phyloP scores from a whole-genome alignment of 75 land plant genomes.

The Azolla pinnata region DNA sequence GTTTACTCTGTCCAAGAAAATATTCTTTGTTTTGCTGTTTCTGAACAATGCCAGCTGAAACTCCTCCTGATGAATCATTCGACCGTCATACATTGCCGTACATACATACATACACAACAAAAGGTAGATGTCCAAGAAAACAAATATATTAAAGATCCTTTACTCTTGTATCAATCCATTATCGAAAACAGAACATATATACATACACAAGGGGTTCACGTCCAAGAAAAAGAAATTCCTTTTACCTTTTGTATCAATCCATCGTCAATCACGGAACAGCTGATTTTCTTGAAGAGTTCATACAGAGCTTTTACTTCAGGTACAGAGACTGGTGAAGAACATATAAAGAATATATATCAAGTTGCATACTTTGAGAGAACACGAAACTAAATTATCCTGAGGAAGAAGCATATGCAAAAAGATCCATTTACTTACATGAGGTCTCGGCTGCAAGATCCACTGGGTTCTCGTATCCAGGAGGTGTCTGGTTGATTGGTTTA shows the following conservation, averaged over 20 bases:
- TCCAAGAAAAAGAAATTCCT: neutral
- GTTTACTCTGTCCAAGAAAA: constrained; percentile 64
- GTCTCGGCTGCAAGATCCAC: constrained; percentile 53
- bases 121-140: neutral
- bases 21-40: constrained; percentile 47
- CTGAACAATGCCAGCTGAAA: constrained; percentile 61
- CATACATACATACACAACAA: neutral
- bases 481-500: constrained; percentile 31
- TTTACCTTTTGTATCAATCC: constrained; percentile 35
- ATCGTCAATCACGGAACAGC: constrained; percentile 75
- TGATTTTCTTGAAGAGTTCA: constrained; percentile 90
- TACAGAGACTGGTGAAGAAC: constrained; percentile 72
- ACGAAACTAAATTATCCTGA: neutral
- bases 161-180: too few species aligned
- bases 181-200: neutral
- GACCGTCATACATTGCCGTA: neutral
- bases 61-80: constrained; percentile 35
- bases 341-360: neutral
- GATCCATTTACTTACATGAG: constrained; percentile 31
- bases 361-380: neutral
- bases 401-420: neutral
- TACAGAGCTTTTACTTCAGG: constrained; percentile 95
- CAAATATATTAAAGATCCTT: too few species aligned
- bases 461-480: constrained; percentile 69
- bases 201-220: neutral